Percentiles rank a stretch among this genome's conserved stretches.
Evolutionary conservation across 2,329 filamentous ascomycete species (phyloP).

Genomic region (Colletotrichum somersetense): DNA sequence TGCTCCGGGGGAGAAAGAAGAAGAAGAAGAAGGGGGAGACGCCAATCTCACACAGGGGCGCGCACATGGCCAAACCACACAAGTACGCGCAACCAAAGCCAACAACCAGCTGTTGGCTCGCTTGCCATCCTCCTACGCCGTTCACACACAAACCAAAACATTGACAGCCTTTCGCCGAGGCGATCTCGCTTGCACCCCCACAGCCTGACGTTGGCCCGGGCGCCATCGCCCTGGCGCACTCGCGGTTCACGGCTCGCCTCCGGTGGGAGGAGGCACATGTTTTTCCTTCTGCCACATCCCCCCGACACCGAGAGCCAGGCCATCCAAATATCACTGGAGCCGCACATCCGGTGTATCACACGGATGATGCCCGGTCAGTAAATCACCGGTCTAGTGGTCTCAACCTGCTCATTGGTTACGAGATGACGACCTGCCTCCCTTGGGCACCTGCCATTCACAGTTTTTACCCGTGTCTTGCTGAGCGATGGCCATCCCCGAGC

Average conservation of each 20-base stretch:
- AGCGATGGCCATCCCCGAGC: not conserved
- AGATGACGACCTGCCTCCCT: not conserved
- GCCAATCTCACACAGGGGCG: not conserved
- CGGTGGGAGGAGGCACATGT: not conserved
- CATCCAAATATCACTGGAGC: not conserved
- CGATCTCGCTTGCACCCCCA: not conserved
- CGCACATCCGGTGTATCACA: not conserved
- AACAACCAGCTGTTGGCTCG: not conserved
- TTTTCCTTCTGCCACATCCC: slow-evolving; percentile 9
- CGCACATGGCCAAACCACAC: slow-evolving; percentile 4
- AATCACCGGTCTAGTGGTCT: slow-evolving; percentile 10
- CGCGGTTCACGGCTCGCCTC: slow-evolving; percentile 15
- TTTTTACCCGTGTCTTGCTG: not conserved
- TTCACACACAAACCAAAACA: slow-evolving; percentile 28
- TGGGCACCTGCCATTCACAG: not conserved
- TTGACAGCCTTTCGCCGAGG: slow-evolving; percentile 9
- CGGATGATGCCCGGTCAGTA: not conserved
- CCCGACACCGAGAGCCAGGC: slow-evolving; percentile 2
- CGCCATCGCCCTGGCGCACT: not conserved
- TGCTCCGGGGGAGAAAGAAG: not conserved
- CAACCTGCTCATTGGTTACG: not conserved
- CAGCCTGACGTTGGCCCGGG: not conserved
- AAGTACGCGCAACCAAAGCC: slow-evolving; percentile 1
- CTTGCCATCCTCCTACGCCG: slow-evolving; percentile 7
- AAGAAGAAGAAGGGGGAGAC: not conserved